Conservation (phyloP, 257 asterid genomes). For the Gentiana straminea region DNA sequence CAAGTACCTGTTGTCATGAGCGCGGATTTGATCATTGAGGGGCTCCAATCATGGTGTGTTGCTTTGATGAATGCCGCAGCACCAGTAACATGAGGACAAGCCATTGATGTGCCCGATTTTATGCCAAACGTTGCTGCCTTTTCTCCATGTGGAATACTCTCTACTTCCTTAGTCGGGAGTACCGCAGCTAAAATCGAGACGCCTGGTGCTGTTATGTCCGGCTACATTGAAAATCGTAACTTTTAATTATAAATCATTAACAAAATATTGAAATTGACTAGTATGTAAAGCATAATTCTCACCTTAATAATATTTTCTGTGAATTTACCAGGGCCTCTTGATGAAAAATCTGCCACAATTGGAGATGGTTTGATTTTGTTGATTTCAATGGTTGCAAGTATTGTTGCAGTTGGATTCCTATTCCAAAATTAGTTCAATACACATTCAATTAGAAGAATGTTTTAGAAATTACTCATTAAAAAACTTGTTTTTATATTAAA, state of each 20-base stretch:
- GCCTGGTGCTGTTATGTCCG: conserved; percentile 70
- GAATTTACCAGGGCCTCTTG: conserved; percentile 57
- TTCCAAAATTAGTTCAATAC: not conserved
- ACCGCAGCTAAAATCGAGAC: conserved; percentile 60
- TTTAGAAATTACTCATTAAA: no score
- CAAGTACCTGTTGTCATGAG: conserved; percentile 56
- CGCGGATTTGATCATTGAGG: conserved; percentile 58
- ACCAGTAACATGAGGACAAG: conserved; percentile 79
- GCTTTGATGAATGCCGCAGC: conserved; percentile 60
- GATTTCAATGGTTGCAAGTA: conserved; percentile 38
- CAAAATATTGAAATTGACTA: not conserved
- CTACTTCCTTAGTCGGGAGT: conserved; percentile 19
- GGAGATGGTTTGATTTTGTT: conserved; percentile 47
- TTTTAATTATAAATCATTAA: not conserved
- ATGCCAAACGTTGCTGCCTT: conserved; percentile 29
- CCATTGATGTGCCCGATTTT: conserved; percentile 80
- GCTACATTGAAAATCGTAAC: conserved; percentile 23
- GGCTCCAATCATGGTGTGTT: conserved; percentile 46
- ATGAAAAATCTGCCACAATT: conserved; percentile 54
- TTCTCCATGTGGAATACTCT: conserved; percentile 25
- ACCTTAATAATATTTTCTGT: conserved; percentile 72
- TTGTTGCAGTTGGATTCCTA: conserved; percentile 56
- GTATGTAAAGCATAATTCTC: not conserved
- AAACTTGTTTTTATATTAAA: no score
- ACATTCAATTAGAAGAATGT: not conserved